Evolutionary conservation across 257 asterid genomes (phyloP), one percentile per base, ranked within the genome.

Genomic region (Leptodermis oblonga): DNA sequence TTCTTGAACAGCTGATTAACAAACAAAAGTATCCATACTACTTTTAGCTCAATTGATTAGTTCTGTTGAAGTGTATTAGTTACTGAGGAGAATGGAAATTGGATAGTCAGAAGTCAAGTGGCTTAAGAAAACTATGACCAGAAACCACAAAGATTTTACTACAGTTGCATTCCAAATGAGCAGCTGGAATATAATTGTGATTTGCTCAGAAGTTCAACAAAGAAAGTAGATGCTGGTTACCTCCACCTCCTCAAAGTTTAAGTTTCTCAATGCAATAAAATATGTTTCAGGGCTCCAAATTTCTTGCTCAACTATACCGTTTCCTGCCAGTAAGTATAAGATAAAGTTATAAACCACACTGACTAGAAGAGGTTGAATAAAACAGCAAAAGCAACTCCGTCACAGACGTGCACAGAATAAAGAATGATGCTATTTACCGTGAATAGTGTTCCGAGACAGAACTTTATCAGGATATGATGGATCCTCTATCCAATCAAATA

Each of bases 221-320:
- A 46, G 42, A 43, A 63, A 53, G 15, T 4, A 65, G n/a, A 54
- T 3, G 11, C 30, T 5, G 67, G 4, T 62, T 74, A 74, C 78
- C 70, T 74, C 68, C 48, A 51, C 78, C 25, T 61, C 78, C 65
- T 68, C 65, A 67, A 60, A 62, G 65, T 74, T 68, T 41, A 74
- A 49, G 55, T 74, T 68, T 31, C 58, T 30, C 78, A 68, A 28
- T 7, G 59, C 78, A 36, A 74, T 68, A 33, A 59, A 62, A 68
- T 67, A 74, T 15, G 18, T 68, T 30, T 61, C 26, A 51, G 73
- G 70, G 2, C 49, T 74, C 28, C 9, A 53, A 43, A 74, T 74
- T 49, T 68, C 74, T 68, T 68, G 70, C 63, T 74, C 78, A 41
- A 74, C 12, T 7, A 68, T 54, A 36, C 78, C 78, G 60, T 62